These are phyloP conservation scores for Cordyceps fumosorosea DNA, from an alignment of 2,329 filamentous ascomycete genomes.

Conservation along the genomic window DNA sequence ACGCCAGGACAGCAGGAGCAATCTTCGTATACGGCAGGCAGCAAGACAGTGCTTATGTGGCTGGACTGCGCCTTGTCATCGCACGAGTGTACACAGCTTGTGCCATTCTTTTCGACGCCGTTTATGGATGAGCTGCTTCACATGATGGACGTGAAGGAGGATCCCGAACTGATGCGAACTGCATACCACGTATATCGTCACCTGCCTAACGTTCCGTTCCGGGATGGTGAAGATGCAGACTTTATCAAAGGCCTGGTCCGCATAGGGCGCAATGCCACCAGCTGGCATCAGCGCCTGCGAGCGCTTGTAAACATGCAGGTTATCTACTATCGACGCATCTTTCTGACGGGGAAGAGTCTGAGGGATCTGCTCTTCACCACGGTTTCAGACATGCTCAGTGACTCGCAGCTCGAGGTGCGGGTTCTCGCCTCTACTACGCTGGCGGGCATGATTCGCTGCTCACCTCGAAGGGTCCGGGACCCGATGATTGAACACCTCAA, in stretches of 20 bases:
- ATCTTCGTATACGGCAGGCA: slow-evolving; percentile 89
- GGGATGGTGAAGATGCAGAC: slow-evolving; percentile 71
- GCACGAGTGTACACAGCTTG: slow-evolving; percentile 84
- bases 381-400: slow-evolving; percentile 91
- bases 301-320: slow-evolving; percentile 98
- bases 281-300: slow-evolving; percentile 92
- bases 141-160: slow-evolving; percentile 99
- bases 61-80: slow-evolving; percentile 85
- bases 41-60: slow-evolving; percentile 94
- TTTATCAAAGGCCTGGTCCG: slow-evolving; percentile 83
- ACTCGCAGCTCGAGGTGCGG: slow-evolving; percentile 87
- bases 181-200: slow-evolving; percentile 97
- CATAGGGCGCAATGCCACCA: slow-evolving; percentile 75
- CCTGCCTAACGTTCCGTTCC: slow-evolving; percentile 89
- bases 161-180: slow-evolving; percentile 87
- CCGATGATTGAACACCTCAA: slow-evolving; percentile 71
- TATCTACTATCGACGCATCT: slow-evolving; percentile 93
- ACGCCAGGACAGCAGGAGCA: slow-evolving; percentile 85
- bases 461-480: slow-evolving; percentile 70
- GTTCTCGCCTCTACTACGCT: slow-evolving; percentile 88
- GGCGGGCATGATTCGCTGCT: slow-evolving; percentile 97
- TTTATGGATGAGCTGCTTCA: slow-evolving; percentile 92
- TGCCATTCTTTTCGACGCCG: slow-evolving; percentile 81
- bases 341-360: slow-evolving; percentile 69
- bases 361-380: slow-evolving; percentile 80